phyloP scores from a whole-genome alignment of 2,329 filamentous ascomycete species.

The Fusarium sp. region DNA sequence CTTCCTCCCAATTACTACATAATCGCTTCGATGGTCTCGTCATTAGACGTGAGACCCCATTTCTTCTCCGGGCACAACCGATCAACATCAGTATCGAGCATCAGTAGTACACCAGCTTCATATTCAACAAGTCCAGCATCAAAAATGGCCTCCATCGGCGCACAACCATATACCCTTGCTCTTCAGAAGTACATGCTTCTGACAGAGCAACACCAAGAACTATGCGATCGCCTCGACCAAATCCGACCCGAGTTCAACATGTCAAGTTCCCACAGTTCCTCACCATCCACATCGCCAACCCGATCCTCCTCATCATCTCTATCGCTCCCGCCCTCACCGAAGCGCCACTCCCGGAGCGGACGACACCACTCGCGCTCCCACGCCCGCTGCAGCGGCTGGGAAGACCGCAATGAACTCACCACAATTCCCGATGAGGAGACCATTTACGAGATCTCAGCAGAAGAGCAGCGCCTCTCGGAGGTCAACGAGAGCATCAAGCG shows the following conservation, averaged over 20 bases:
- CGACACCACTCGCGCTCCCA: constrained; percentile 40
- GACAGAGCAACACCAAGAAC: constrained; percentile 63
- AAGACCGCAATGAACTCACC: constrained; percentile 46
- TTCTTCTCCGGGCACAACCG: constrained; percentile 39
- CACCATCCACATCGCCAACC: constrained; percentile 69
- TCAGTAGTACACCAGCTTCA: constrained; percentile 8
- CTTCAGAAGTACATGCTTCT: constrained; percentile 65
- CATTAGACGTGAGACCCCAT: constrained; percentile 43
- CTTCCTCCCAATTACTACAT: constrained; percentile 6
- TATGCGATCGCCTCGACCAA: constrained; percentile 61
- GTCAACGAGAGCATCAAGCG: constrained; percentile 71
- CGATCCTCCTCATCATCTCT: constrained; percentile 60
- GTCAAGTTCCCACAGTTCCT: constrained; percentile 51
- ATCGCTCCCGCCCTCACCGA: constrained; percentile 60
- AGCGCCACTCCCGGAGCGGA: constrained; percentile 51
- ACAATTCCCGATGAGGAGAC: constrained; percentile 59
- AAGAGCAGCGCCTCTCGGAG: constrained; percentile 63
- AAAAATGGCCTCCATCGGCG: constrained; percentile 43
- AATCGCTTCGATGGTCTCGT: constrained; percentile 48
- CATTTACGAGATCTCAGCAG: constrained; percentile 58
- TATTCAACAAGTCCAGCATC: constrained; percentile 3
- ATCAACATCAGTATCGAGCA: constrained; percentile 35
- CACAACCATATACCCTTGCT: constrained; percentile 55
- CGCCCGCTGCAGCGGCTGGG: constrained; percentile 48
- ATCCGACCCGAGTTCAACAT: constrained; percentile 55